A percentile compares a stretch with the other conserved stretches of the same genome.
Evolutionary conservation across 106 monocot species (phyloP).

Genomic region (Dendrobium catenatum): DNA sequence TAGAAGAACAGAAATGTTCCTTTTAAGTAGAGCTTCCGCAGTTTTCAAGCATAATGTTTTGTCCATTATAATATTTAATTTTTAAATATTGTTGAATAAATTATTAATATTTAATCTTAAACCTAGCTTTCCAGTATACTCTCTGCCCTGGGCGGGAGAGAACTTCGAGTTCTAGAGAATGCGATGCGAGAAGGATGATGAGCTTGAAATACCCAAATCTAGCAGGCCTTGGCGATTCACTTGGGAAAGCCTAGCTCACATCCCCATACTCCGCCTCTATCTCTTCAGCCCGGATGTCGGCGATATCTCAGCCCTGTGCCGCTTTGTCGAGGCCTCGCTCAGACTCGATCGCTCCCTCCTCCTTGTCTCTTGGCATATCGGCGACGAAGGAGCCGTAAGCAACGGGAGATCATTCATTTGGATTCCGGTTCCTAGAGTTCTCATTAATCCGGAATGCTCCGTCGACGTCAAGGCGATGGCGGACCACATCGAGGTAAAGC

Average conservation of each 20-base stretch:
- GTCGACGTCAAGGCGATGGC: slow-evolving; percentile 20
- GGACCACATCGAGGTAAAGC: slow-evolving; percentile 53
- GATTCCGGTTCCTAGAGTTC: slow-evolving; percentile 54
- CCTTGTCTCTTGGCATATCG: slow-evolving; percentile 30
- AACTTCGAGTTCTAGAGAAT: too few relatives aligned
- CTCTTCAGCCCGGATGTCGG: slow-evolving; percentile 26
- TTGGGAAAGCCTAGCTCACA: slow-evolving; percentile 52
- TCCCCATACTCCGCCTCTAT: slow-evolving; percentile 55
- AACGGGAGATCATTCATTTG: slow-evolving; percentile 7
- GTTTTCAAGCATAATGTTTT: too few relatives aligned
- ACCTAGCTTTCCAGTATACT: background rate
- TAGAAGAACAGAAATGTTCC: too few relatives aligned
- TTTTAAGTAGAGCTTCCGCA: too few relatives aligned
- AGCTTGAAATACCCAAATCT: slow-evolving; percentile 11
- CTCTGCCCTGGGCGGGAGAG: slow-evolving; percentile 5
- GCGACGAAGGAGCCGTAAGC: slow-evolving; percentile 1
- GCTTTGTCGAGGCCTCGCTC: slow-evolving; percentile 16
- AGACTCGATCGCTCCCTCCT: slow-evolving; percentile 20
- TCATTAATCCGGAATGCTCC: slow-evolving; percentile 33
- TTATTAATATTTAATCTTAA: too few relatives aligned
- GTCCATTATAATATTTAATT: too few relatives aligned
- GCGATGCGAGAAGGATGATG: slow-evolving; percentile 3
- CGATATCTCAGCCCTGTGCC: slow-evolving; percentile 24
- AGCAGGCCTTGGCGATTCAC: slow-evolving; percentile 46
- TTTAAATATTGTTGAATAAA: too few relatives aligned